A percentile compares a stretch with the other conserved stretches of the same genome.
Evolutionary conservation across 2,329 filamentous ascomycete genomes (phyloP).

Genomic region (Ceratocystis papillata): DNA sequence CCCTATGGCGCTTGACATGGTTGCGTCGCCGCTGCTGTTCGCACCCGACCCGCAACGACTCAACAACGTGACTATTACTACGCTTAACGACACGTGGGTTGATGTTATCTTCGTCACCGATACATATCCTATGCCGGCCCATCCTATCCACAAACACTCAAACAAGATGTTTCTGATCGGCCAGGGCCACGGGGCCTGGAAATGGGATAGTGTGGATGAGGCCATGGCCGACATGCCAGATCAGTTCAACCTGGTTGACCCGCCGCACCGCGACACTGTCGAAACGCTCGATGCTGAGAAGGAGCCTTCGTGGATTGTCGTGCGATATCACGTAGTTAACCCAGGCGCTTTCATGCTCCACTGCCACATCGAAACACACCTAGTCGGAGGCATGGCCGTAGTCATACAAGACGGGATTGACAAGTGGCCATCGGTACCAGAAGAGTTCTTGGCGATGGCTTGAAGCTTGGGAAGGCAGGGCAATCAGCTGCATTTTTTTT

Average conservation of each 20-base stretch:
- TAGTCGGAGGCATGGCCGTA: conserved; percentile 45
- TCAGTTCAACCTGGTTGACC: conserved; percentile 47
- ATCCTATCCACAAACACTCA: conserved; percentile 55
- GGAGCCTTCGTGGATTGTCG: conserved; percentile 36
- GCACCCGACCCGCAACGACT: conserved; percentile 29
- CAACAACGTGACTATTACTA: conserved; percentile 41
- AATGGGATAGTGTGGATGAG: conserved; percentile 43
- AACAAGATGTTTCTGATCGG: conserved; percentile 51
- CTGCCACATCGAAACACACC: conserved; percentile 46
- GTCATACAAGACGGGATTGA: conserved; percentile 41
- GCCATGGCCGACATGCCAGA: conserved; percentile 39
- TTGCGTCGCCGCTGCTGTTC: conserved; percentile 38
- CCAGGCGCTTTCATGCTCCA: conserved; percentile 46
- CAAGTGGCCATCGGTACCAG: conserved; percentile 35
- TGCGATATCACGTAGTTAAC: conserved; percentile 43
- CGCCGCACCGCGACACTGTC: conserved; percentile 41
- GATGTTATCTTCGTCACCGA: conserved; percentile 43
- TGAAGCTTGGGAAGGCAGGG: neutral
- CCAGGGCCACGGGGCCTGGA: conserved; percentile 40
- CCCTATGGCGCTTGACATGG: conserved; percentile 32
- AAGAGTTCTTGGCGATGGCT: conserved; percentile 30
- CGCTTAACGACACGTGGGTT: conserved; percentile 41
- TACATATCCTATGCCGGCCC: conserved; percentile 38
- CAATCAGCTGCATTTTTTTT: too few species aligned
- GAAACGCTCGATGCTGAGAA: conserved; percentile 17